Conservation (phyloP, 2,329 filamentous ascomycete genomes). For the Alternaria incomplexa region DNA sequence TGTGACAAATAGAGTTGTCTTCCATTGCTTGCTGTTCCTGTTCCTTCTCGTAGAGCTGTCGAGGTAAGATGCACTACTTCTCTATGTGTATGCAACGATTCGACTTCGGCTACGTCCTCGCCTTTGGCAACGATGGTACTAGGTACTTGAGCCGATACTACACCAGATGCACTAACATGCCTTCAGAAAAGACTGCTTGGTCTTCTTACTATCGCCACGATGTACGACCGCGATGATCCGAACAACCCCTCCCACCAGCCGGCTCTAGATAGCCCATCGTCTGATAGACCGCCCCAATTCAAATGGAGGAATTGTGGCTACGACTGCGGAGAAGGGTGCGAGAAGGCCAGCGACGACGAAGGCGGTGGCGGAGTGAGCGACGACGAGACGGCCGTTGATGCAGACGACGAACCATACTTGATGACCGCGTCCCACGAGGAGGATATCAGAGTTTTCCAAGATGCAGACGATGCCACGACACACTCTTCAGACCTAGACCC, state of each 20-base stretch:
- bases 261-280: not conserved
- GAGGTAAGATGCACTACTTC: not conserved
- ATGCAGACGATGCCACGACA: not conserved
- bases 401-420: not conserved
- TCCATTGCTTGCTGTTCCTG: not conserved
- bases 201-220: not conserved
- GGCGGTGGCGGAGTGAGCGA: conserved; percentile 16
- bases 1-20: not conserved
- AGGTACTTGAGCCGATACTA: not conserved
- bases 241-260: not conserved
- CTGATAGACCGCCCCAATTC: conserved; percentile 24
- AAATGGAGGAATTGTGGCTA: conserved; percentile 32
- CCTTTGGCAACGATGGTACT: not conserved
- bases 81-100: not conserved
- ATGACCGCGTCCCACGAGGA: not conserved
- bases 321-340: conserved; percentile 30
- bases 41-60: not conserved
- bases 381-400: not conserved
- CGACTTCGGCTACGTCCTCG: not conserved
- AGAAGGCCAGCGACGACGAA: conserved; percentile 14
- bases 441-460: not conserved
- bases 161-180: not conserved
- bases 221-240: conserved; percentile 1
- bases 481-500: not conserved
- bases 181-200: not conserved